phyloP scores from a whole-genome alignment of 768 basidiomycete species.

The Pleurotus cornucopiae region DNA sequence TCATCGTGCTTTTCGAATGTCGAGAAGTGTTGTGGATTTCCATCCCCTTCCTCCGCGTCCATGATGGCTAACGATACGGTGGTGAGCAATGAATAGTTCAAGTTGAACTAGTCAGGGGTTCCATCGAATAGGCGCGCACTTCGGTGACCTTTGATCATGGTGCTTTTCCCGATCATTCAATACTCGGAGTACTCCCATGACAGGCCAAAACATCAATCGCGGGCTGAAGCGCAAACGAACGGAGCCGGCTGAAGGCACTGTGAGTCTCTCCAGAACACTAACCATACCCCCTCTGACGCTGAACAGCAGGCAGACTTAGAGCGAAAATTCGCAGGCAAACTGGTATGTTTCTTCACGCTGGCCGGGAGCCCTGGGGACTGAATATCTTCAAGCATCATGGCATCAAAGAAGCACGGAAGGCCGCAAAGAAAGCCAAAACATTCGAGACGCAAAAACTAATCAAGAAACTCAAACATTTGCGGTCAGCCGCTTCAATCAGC shows the following conservation, averaged over 20 bases:
- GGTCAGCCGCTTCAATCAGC: conserved; percentile 35
- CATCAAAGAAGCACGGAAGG: conserved; percentile 66
- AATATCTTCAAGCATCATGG: conserved; percentile 59
- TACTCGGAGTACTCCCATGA: background rate
- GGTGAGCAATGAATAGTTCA: too few relatives aligned
- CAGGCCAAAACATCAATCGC: conserved; percentile 13
- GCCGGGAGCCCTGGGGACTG: background rate
- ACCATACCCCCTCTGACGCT: background rate
- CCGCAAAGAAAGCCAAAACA: conserved; percentile 74
- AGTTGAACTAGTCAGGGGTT: background rate
- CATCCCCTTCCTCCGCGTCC: conserved; percentile 29
- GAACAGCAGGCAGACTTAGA: conserved; percentile 32
- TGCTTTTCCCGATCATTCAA: too few relatives aligned
- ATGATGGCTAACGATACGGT: background rate
- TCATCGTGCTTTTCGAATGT: conserved; percentile 62
- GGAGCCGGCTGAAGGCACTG: background rate
- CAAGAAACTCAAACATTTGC: conserved; percentile 70
- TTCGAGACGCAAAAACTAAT: conserved; percentile 82
- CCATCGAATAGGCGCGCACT: background rate
- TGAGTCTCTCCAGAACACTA: background rate
- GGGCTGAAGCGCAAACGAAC: conserved; percentile 11
- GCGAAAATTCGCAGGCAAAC: conserved; percentile 45
- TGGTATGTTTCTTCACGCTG: conserved; percentile 35
- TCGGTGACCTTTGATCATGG: too few relatives aligned
- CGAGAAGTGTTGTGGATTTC: conserved; percentile 43